Base-by-base conservation (phyloP, 345 rosid species). In the Linum trigynum region DNA sequence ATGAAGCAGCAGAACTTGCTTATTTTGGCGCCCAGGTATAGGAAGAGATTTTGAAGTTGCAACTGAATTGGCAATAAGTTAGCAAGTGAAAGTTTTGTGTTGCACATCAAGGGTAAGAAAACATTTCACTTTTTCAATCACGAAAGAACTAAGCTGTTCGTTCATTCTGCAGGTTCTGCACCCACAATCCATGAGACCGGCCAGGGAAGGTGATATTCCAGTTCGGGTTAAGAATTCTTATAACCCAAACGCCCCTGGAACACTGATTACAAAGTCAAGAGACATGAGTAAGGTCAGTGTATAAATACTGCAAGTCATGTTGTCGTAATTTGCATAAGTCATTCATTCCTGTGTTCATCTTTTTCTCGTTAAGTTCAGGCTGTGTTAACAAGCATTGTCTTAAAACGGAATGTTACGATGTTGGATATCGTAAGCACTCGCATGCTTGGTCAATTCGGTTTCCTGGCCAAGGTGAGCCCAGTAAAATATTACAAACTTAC, bases 151-250 rank as follows among this genome's bases (percentile, higher is more conserved):
- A 43, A 67, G 55, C 40, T 63, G 56, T 36, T 60, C 68, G 12
- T 6, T 41, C 55, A 71, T 67, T 41, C 35, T 72, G 63, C 82
- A 94, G 97, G 99, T 94, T 61, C 78, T 94, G 75, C 99, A 94
- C 78, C 99, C 99, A 42, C 97, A 83, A 72, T 90, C 99, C 68
- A 94, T 94, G 97, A 91, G 96, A 74, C 99, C 99, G 79, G 99
- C 97, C 61, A 84, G 92, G 77, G 96, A 94, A 73, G 92, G 91
- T 74, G 99, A 74, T 74, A 86, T 91, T 78, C 99, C 99, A 64
- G 99, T 94, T n/a, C 81, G 97, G 82, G 99, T 94, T 65, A 94
- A 94, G 71, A 94, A 94, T 76, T 94, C 99, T 57, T 94, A 94
- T 72, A 94, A 94, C 74, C 95, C 92, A 61, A 84, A 77, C 70